These are phyloP conservation scores for Protomyces macrosporus DNA, from an alignment of 1,139 yeast species.

Conservation along the genomic window DNA sequence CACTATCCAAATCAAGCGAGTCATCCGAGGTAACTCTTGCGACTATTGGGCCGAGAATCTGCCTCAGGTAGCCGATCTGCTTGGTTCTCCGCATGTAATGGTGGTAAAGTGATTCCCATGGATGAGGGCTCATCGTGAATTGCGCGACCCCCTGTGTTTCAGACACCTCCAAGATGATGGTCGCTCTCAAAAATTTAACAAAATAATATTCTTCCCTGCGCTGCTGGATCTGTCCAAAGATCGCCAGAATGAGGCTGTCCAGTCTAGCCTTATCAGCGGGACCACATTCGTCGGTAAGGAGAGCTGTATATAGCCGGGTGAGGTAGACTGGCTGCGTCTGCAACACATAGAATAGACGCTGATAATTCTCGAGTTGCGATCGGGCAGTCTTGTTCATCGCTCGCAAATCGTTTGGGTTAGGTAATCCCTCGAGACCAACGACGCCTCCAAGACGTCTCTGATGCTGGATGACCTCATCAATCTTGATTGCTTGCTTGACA, in stretches of 20 bases:
- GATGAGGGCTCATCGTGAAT: slow-evolving; percentile 37
- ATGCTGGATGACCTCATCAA: slow-evolving; percentile 65
- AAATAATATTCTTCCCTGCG: slow-evolving; percentile 70
- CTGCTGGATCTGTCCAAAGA: slow-evolving; percentile 45
- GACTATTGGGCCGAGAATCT: slow-evolving; percentile 52
- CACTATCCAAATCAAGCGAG: slow-evolving; percentile 66
- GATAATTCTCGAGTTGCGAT: slow-evolving; percentile 55
- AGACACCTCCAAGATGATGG: slow-evolving; percentile 49
- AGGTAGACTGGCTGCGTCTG: slow-evolving; percentile 82
- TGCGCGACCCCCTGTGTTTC: slow-evolving; percentile 34
- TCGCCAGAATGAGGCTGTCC: slow-evolving; percentile 47
- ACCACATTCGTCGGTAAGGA: slow-evolving; percentile 28
- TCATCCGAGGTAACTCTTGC: slow-evolving; percentile 51
- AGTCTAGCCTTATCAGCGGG: slow-evolving; percentile 39
- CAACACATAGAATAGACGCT: slow-evolving; percentile 69
- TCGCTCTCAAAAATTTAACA: slow-evolving; percentile 53
- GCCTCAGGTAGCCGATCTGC: slow-evolving; percentile 54
- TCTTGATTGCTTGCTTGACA: slow-evolving; percentile 70
- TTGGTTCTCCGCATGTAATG: slow-evolving; percentile 51
- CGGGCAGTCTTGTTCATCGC: slow-evolving; percentile 43
- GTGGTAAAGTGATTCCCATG: slow-evolving; percentile 51
- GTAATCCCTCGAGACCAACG: background rate
- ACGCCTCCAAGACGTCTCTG: slow-evolving; percentile 39
- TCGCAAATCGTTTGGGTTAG: slow-evolving; percentile 41
- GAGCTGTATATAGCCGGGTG: slow-evolving; percentile 48